These are phyloP conservation scores for Solanum hybrid DNA, from an alignment of 305 asterid species.

Conservation along the genomic window DNA sequence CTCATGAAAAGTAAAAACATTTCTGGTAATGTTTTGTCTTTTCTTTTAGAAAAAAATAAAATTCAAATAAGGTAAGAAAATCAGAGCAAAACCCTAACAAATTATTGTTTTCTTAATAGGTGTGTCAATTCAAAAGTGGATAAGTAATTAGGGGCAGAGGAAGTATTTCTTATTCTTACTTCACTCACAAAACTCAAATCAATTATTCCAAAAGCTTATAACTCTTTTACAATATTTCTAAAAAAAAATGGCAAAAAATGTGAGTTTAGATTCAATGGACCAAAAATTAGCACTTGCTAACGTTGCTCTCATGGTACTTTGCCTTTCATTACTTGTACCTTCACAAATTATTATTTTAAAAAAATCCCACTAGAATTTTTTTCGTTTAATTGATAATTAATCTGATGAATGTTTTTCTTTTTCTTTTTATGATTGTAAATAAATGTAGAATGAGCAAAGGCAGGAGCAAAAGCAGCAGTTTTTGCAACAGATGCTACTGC, in stretches of 20 bases:
- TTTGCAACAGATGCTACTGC: conserved; percentile 75
- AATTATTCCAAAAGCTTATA: neutral
- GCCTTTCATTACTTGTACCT: neutral
- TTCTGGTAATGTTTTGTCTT: too few species aligned
- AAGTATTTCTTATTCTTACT: neutral
- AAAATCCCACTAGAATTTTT: too few species aligned
- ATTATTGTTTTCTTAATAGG: too few species aligned
- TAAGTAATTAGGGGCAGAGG: too few species aligned
- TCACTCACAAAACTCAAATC: neutral
- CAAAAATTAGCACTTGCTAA: conserved; percentile 59
- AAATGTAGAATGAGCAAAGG: conserved; percentile 62
- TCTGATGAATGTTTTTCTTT: neutral
- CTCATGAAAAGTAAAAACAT: too few species aligned
- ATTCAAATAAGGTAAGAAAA: too few species aligned
- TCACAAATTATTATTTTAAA: neutral
- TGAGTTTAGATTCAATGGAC: conserved; percentile 41
- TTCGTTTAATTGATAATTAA: neutral
- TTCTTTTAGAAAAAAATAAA: too few species aligned
- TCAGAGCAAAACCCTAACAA: too few species aligned
- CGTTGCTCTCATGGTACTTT: conserved; percentile 57
- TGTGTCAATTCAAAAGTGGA: too few species aligned
- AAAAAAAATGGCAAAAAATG: conserved; percentile 26
- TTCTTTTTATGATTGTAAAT: neutral
- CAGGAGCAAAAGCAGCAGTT: conserved; percentile 82
- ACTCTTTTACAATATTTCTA: neutral